Percentiles rank a stretch among this genome's conserved stretches.
Evolutionary conservation across 257 asterid genomes (phyloP).

Genomic region (Knoxia roxburghii): DNA sequence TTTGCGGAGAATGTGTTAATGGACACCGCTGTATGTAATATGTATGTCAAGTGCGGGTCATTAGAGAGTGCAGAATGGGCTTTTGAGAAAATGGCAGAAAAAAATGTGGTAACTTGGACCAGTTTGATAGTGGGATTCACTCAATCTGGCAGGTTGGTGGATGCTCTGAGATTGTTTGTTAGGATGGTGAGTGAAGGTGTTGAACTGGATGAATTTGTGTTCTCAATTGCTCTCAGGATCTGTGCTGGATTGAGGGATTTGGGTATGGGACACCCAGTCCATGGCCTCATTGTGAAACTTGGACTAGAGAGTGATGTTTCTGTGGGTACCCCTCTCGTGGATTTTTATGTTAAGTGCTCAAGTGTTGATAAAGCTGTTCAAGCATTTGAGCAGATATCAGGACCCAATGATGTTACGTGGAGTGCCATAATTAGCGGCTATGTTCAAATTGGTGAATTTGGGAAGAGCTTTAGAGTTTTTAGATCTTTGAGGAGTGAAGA

Average conservation of each 20-base stretch:
- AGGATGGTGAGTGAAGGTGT: conserved; percentile 30
- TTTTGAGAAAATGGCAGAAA: conserved; percentile 35
- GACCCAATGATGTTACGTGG: conserved; percentile 60
- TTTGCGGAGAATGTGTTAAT: conserved; percentile 30
- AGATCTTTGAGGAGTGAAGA: conserved; percentile 36
- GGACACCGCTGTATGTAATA: conserved; percentile 36
- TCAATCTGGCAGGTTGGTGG: conserved; percentile 35
- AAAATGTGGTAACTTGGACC: conserved; percentile 43
- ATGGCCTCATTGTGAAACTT: conserved; percentile 32
- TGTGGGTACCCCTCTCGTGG: conserved; percentile 54
- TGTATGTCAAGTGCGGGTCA: conserved; percentile 42
- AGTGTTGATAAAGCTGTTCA: conserved; percentile 33
- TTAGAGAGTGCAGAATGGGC: conserved; percentile 28
- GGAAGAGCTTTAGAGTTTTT: conserved; percentile 33
- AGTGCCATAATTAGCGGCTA: conserved; percentile 53
- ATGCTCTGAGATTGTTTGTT: conserved; percentile 31
- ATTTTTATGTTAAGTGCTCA: conserved; percentile 43
- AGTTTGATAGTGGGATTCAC: conserved; percentile 48
- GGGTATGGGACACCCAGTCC: conserved; percentile 38
- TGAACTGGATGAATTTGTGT: conserved; percentile 40
- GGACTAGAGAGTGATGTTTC: conserved; percentile 40
- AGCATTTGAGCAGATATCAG: conserved; percentile 35
- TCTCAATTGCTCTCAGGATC: conserved; percentile 42
- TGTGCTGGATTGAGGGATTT: conserved; percentile 37
- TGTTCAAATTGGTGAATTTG: conserved; percentile 40